Percentiles rank a stretch among this genome's conserved stretches.
These are phyloP conservation scores for Limonium bicolor DNA, from an alignment of 148 eudicot genomes.

Conservation along the genomic window DNA sequence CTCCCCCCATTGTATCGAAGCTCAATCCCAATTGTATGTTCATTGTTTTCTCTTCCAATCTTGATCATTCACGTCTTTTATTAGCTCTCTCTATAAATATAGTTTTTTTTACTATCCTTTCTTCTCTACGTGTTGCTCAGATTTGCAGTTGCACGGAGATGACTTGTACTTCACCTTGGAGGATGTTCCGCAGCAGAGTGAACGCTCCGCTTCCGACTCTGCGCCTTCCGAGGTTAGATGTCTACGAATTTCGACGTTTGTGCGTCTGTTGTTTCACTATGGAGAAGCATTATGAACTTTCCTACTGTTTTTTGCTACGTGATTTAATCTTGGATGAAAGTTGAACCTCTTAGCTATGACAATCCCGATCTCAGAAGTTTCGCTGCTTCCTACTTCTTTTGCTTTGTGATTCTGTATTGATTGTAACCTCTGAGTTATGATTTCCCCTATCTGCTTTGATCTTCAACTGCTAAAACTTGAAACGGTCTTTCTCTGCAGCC, in stretches of 20 bases:
- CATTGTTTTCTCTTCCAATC: background rate
- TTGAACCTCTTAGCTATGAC: too few relatives aligned
- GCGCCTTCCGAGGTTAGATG: constrained; percentile 37
- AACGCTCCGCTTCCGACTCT: constrained; percentile 10
- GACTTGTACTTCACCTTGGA: constrained; percentile 89
- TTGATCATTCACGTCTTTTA: background rate
- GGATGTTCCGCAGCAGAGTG: constrained; percentile 27
- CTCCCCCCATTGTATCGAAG: constrained; percentile 15
- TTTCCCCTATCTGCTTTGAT: too few relatives aligned
- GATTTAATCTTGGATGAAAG: too few relatives aligned
- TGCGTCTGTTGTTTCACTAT: too few relatives aligned
- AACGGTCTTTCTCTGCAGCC: too few relatives aligned
- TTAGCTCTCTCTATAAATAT: background rate
- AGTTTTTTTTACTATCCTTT: background rate
- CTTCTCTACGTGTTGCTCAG: constrained; percentile 27
- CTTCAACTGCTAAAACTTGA: too few relatives aligned
- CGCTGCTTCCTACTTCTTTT: too few relatives aligned
- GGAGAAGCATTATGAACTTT: too few relatives aligned
- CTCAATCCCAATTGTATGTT: constrained; percentile 53
- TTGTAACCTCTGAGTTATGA: too few relatives aligned
- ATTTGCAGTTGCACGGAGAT: constrained; percentile 93
- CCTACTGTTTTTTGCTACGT: too few relatives aligned
- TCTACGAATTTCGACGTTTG: background rate
- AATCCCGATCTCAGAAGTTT: too few relatives aligned
- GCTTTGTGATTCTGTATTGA: too few relatives aligned